These are phyloP conservation scores for Sporothrix humicola DNA, from an alignment of 2,329 filamentous ascomycete species.

Conservation along the genomic window DNA sequence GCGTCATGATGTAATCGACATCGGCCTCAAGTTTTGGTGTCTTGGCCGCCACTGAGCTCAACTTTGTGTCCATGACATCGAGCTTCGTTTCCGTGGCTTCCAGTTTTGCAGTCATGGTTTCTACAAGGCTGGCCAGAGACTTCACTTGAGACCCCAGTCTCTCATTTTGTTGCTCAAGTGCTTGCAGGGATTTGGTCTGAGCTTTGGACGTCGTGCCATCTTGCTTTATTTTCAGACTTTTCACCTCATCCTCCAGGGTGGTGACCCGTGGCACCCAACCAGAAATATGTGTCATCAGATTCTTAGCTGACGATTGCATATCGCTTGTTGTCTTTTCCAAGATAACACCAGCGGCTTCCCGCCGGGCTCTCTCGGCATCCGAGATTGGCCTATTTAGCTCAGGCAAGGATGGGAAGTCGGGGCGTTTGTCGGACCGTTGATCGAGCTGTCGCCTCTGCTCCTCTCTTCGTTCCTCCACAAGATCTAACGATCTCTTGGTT, in stretches of 20 bases:
- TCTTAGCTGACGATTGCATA: neutral
- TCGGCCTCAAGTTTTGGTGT: neutral
- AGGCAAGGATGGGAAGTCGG: slow-evolving; percentile 34
- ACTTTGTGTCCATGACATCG: neutral
- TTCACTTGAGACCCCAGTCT: neutral
- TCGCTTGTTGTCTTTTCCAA: neutral
- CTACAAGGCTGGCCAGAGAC: neutral
- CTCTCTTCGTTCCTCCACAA: slow-evolving; percentile 18
- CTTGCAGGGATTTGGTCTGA: neutral
- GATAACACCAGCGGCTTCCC: neutral
- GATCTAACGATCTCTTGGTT: slow-evolving; percentile 18
- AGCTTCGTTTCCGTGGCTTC: neutral
- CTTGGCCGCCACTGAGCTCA: neutral
- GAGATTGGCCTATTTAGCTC: slow-evolving; percentile 3
- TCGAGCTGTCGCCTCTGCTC: neutral
- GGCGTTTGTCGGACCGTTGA: neutral
- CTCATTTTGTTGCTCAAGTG: slow-evolving; percentile 14
- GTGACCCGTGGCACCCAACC: neutral
- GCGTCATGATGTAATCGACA: neutral
- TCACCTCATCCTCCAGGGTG: neutral
- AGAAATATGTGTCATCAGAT: slow-evolving; percentile 17
- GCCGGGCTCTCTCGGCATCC: neutral
- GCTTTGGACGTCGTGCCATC: neutral
- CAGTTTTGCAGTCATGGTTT: neutral
- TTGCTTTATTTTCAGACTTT: slow-evolving; percentile 15